A percentile compares a stretch with the other conserved stretches of the same genome.
phyloP scores from a whole-genome alignment of 768 basidiomycete genomes.

The Boletellus sp. region DNA sequence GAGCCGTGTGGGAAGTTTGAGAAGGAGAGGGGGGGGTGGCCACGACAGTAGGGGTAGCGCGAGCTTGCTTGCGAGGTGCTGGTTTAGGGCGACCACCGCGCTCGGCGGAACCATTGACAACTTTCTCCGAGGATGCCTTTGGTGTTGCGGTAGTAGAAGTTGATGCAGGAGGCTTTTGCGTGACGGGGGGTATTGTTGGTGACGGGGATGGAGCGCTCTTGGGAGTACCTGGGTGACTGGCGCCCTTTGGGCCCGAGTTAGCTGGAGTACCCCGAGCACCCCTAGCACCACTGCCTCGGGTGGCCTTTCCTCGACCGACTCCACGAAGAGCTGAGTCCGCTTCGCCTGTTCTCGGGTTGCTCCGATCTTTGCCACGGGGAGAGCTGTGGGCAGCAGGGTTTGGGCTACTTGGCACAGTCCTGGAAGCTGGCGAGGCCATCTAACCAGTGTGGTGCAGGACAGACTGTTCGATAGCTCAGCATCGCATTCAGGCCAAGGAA shows the following conservation, averaged over 20 bases:
- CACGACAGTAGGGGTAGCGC: slow-evolving; percentile 19
- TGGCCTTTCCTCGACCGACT: slow-evolving; percentile 35
- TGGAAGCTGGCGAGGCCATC: slow-evolving; percentile 45
- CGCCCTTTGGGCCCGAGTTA: slow-evolving; percentile 18
- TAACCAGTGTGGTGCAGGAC: slow-evolving; percentile 1
- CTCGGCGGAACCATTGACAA: slow-evolving; percentile 18
- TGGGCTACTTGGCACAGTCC: slow-evolving; percentile 25
- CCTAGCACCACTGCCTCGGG: slow-evolving; percentile 30
- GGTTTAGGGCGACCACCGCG: slow-evolving; percentile 23
- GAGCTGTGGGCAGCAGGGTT: slow-evolving; percentile 26
- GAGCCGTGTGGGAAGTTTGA: slow-evolving; percentile 17
- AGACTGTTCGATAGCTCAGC: slow-evolving; percentile 12
- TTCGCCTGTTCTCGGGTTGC: slow-evolving; percentile 37
- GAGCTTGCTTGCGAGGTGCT: slow-evolving; percentile 20
- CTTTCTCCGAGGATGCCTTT: slow-evolving; percentile 21
- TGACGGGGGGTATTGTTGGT: slow-evolving; percentile 7
- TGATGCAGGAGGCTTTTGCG: slow-evolving; percentile 15
- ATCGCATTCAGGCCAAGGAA: slow-evolving; percentile 1
- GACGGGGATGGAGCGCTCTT: slow-evolving; percentile 19
- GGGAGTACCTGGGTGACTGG: slow-evolving; percentile 19
- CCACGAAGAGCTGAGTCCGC: slow-evolving; percentile 48
- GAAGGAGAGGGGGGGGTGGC: slow-evolving; percentile 23
- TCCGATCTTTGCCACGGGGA: slow-evolving; percentile 43
- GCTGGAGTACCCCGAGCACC: slow-evolving; percentile 25
- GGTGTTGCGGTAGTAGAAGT: slow-evolving; percentile 16